Conservation (phyloP, 2,329 filamentous ascomycete genomes). For the Penicillium sp. region DNA sequence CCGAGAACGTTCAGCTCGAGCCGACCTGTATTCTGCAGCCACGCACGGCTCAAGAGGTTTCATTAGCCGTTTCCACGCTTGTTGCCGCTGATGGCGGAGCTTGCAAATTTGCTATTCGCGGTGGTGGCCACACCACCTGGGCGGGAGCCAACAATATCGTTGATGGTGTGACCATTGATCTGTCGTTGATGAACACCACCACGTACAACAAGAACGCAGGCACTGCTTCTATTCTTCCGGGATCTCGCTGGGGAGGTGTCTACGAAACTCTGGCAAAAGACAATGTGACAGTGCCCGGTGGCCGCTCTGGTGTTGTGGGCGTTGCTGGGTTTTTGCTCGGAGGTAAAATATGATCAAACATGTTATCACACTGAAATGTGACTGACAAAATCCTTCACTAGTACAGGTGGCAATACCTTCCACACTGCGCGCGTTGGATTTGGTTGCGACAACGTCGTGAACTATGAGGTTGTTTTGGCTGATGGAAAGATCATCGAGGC, state of each 20-base stretch:
- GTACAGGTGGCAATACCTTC: constrained; percentile 50
- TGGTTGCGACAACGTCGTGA: constrained; percentile 51
- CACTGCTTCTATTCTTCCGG: constrained; percentile 19
- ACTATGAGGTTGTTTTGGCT: constrained; percentile 55
- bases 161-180: constrained; percentile 46
- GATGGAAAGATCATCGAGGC: constrained; percentile 52
- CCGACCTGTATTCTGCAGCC: constrained; percentile 30
- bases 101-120: constrained; percentile 38
- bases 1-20: constrained; percentile 24
- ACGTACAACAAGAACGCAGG: constrained; percentile 14
- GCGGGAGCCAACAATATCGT: constrained; percentile 44
- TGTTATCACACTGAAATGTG: no score
- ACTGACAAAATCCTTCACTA: not conserved
- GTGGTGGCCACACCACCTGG: constrained; percentile 46
- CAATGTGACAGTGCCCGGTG: constrained; percentile 22
- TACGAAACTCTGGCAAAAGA: constrained; percentile 16
- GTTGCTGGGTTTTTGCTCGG: constrained; percentile 27
- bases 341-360: constrained; percentile 8
- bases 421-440: constrained; percentile 51
- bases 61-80: constrained; percentile 21
- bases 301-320: constrained; percentile 23
- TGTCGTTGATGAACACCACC: constrained; percentile 29
- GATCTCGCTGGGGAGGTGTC: constrained; percentile 22
- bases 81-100: not conserved
- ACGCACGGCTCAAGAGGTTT: constrained; percentile 23